A percentile compares a stretch with the other conserved stretches of the same genome.
These are phyloP conservation scores for Cubamyces lactineus DNA, from an alignment of 768 basidiomycete genomes.

Conservation along the genomic window DNA sequence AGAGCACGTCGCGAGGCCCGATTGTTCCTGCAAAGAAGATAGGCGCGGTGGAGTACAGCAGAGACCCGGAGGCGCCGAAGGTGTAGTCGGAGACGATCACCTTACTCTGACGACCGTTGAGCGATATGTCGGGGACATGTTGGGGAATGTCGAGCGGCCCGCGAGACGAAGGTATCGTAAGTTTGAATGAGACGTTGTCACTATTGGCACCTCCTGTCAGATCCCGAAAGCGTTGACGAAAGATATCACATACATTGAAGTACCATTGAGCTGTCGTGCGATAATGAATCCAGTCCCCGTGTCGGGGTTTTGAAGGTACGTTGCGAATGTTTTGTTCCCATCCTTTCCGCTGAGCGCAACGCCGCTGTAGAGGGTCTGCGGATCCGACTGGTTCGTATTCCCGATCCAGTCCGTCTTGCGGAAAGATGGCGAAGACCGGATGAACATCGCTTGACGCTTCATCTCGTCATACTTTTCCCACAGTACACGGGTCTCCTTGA, in stretches of 20 bases:
- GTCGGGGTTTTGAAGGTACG: slow-evolving; percentile 70
- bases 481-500: slow-evolving; percentile 68
- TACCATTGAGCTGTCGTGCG: slow-evolving; percentile 66
- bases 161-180: slow-evolving; percentile 60
- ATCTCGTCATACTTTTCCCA: slow-evolving; percentile 75
- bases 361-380: slow-evolving; percentile 9
- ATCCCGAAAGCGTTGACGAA: not conserved
- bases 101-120: slow-evolving; percentile 75
- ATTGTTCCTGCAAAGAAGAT: slow-evolving; percentile 66
- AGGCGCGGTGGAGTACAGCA: slow-evolving; percentile 74
- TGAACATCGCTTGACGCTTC: slow-evolving; percentile 76
- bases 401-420: slow-evolving; percentile 79
- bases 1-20: slow-evolving; percentile 44
- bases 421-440: slow-evolving; percentile 78
- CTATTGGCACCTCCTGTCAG: slow-evolving; percentile 33
- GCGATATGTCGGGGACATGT: slow-evolving; percentile 54
- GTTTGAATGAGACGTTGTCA: slow-evolving; percentile 54
- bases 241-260: slow-evolving; percentile 55
- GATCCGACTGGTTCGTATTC: slow-evolving; percentile 55
- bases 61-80: slow-evolving; percentile 57
- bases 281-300: slow-evolving; percentile 69
- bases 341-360: slow-evolving; percentile 41
- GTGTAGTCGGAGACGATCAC: slow-evolving; percentile 71
- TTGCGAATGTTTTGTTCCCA: slow-evolving; percentile 55
- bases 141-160: slow-evolving; percentile 61